phyloP scores from a whole-genome alignment of 768 basidiomycete species.

The Kwoniella sp. region DNA sequence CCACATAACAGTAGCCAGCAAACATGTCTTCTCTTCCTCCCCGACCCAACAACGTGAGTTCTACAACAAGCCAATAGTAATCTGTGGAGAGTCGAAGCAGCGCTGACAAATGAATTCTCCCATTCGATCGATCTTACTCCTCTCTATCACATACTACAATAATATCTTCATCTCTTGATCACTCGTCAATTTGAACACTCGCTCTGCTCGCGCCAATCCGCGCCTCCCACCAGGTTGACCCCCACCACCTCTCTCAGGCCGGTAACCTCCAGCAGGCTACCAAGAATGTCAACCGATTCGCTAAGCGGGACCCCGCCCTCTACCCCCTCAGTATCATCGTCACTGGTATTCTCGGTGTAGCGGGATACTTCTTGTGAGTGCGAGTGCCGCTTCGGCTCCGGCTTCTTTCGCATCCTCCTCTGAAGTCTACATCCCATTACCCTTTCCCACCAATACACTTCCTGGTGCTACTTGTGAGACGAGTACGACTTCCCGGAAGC shows the following conservation, averaged over 20 bases:
- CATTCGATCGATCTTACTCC: neutral
- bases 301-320: conserved; percentile 55
- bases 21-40: conserved; percentile 27
- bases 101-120: neutral
- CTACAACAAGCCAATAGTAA: neutral
- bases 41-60: conserved; percentile 20
- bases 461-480: neutral
- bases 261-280: conserved; percentile 48
- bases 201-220: neutral
- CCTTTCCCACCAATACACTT: neutral
- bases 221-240: conserved; percentile 39
- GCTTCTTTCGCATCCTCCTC: neutral
- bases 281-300: conserved; percentile 51
- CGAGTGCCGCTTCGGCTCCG: neutral
- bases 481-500: neutral
- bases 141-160: neutral
- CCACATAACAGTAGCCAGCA: neutral
- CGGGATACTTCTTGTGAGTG: conserved; percentile 55
- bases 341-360: conserved; percentile 42
- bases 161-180: neutral
- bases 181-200: neutral
- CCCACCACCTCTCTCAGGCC: conserved; percentile 43
- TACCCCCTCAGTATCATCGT: conserved; percentile 53
- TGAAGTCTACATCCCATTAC: neutral
- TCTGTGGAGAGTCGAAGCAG: neutral